phyloP scores from a whole-genome alignment of 495 filamentous ascomycete species.

The Penicillium riverlandense region DNA sequence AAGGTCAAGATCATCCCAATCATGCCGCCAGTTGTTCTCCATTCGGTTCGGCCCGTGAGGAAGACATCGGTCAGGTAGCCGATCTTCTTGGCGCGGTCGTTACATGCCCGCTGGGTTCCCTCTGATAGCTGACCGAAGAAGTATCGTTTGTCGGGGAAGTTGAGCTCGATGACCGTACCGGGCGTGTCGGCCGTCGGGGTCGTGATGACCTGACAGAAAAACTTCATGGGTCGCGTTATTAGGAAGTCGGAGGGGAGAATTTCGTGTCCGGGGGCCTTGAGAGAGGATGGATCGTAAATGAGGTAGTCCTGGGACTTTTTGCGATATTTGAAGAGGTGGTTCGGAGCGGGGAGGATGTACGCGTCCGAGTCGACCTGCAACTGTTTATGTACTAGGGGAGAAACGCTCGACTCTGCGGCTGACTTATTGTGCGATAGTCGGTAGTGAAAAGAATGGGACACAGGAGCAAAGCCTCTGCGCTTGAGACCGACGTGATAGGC shows the following conservation, averaged over 20 bases:
- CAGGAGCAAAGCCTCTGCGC: neutral
- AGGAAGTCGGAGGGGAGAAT: neutral
- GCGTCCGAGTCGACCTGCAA: slow-evolving; percentile 1
- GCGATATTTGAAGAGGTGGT: neutral
- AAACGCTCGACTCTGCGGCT: neutral
- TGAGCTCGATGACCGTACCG: slow-evolving; percentile 66
- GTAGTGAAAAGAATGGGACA: no score
- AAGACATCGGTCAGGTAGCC: slow-evolving; percentile 66
- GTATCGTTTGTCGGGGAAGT: slow-evolving; percentile 76
- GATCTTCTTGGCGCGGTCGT: slow-evolving; percentile 55
- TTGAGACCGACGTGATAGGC: slow-evolving; percentile 5
- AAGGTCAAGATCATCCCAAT: slow-evolving; percentile 77
- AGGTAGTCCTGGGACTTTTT: slow-evolving; percentile 11
- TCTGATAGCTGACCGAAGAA: slow-evolving; percentile 81
- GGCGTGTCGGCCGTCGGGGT: slow-evolving; percentile 88
- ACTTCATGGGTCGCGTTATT: slow-evolving; percentile 51
- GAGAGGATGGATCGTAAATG: slow-evolving; percentile 14
- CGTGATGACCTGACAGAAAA: slow-evolving; percentile 61
- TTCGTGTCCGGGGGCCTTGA: slow-evolving; percentile 6
- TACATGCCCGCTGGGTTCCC: slow-evolving; percentile 72
- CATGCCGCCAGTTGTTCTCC: slow-evolving; percentile 71
- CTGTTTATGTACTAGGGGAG: neutral
- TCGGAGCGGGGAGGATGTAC: slow-evolving; percentile 6
- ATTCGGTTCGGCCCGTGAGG: slow-evolving; percentile 68
- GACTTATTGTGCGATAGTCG: no score